These are phyloP conservation scores for Aspergillus floridensis DNA, from an alignment of 2,329 filamentous ascomycete genomes.

Conservation along the genomic window DNA sequence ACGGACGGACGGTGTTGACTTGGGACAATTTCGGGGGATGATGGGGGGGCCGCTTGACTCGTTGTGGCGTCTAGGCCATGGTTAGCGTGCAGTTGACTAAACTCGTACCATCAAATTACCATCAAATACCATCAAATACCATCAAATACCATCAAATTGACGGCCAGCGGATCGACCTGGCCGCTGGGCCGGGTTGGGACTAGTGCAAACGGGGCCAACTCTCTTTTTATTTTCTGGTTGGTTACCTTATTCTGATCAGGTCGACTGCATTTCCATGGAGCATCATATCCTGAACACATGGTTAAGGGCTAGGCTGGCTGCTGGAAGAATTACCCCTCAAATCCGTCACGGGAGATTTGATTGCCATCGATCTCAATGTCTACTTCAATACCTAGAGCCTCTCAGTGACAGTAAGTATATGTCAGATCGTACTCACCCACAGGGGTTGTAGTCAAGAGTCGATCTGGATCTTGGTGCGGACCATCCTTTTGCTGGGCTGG, in stretches of 20 bases:
- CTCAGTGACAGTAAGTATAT: too few relatives aligned
- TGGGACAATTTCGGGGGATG: conserved; percentile 13
- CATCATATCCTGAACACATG: neutral
- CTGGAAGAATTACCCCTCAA: neutral
- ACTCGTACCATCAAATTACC: conserved; percentile 5
- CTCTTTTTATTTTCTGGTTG: neutral
- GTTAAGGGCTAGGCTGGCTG: neutral
- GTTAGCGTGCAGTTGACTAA: conserved; percentile 20
- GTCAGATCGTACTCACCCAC: neutral
- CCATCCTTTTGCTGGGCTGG: conserved; percentile 1
- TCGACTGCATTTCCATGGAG: neutral
- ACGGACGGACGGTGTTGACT: neutral
- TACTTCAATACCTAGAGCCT: neutral
- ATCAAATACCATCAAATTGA: conserved; percentile 8
- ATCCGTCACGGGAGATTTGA: too few relatives aligned
- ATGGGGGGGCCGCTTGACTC: conserved; percentile 11
- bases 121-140: conserved; percentile 4
- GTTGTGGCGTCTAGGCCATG: conserved; percentile 26
- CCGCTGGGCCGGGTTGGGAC: conserved; percentile 11
- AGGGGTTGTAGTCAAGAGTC: neutral
- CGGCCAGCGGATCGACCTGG: conserved; percentile 21
- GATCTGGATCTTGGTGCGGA: conserved; percentile 5
- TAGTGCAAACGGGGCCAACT: neutral
- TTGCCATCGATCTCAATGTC: neutral
- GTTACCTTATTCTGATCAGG: neutral